Base-by-base conservation (phyloP, 345 rosid species). In the Rhodamnia rubescens region DNA sequence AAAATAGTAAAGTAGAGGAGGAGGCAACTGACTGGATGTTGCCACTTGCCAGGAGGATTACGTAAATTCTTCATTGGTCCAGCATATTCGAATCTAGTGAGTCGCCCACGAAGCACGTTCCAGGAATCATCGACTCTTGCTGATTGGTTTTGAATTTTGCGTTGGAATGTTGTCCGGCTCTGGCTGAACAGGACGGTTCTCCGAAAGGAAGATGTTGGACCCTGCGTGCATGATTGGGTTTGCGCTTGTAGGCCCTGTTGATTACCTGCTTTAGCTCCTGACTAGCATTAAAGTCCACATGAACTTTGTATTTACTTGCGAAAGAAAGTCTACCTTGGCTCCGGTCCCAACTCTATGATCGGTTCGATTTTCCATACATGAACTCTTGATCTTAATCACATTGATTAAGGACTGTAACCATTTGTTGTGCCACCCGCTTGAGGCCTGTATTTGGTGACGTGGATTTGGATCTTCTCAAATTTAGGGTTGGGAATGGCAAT, bases 91-190 rank as follows among this genome's bases (percentile, higher is more conserved):
- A 69, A 69, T 69, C 80, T 18, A 4, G 4, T 3, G 40, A 36
- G 40, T 69, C 80, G 18, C 47, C 80, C 80, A 4, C 0, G 21
- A 36, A 22, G 0, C 1, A 36, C 47, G 80, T 69, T 36, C 24
- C 2, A 18, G 78, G 24, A 69, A 69, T 36, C 47, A 36, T 69
- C 78, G 78, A 1, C 36, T 32, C 6, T 20, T 36, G 47, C 9
- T 20, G 47, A 36, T 0, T 32, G 18, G 8, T 21, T 36, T 69
- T 0, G 24, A 0, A 22, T 69, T 8, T 36, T 18, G 2, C 26
- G 47, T 40, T 69, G 9, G 80, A 0, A 36, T 36, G 8, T 36
- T 18, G 80, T 20, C 80, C 8, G 80, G 80, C 14, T 36, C 47
- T 5, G 2, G 80, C 80, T 20, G 47, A 20, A 2, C 24, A 1